Evolutionary conservation across 1,284 basidiomycete genomes (phyloP).

Genomic region (Omphalotus olearius): DNA sequence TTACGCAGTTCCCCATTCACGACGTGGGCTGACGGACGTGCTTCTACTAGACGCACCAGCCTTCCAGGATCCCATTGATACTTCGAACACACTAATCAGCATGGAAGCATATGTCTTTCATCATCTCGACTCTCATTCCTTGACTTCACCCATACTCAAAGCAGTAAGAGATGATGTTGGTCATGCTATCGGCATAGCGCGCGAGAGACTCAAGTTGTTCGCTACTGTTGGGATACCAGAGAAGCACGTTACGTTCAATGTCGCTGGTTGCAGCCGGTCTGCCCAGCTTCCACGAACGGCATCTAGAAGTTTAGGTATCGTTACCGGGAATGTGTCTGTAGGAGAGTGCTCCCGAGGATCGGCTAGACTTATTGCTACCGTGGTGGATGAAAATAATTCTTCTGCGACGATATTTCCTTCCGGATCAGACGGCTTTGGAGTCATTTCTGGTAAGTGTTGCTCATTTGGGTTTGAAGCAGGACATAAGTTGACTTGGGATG

Average conservation of each 20-base stretch:
- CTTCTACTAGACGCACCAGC: conserved; percentile 34
- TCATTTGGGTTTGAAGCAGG: no score
- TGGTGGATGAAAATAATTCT: conserved; percentile 20
- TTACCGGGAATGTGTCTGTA: conserved; percentile 24
- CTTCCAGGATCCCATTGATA: conserved; percentile 29
- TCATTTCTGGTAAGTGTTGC: conserved; percentile 33
- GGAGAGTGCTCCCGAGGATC: background rate
- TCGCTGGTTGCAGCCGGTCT: conserved; percentile 26
- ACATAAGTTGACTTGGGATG: no score
- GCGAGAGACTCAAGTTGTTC: conserved; percentile 30
- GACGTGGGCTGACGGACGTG: conserved; percentile 12
- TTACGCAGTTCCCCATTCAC: conserved; percentile 14
- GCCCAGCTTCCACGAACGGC: conserved; percentile 21
- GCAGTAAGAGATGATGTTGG: conserved; percentile 24
- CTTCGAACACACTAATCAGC: conserved; percentile 24
- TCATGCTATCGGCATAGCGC: conserved; percentile 21
- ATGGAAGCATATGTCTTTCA: conserved; percentile 33
- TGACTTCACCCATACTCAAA: conserved; percentile 11
- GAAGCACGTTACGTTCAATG: conserved; percentile 26
- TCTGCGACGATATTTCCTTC: conserved; percentile 31
- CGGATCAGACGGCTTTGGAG: conserved; percentile 32
- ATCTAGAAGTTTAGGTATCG: conserved; percentile 21
- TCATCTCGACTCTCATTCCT: conserved; percentile 21
- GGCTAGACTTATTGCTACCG: background rate
- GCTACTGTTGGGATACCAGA: conserved; percentile 27